Evolutionary conservation across 2,329 filamentous ascomycete species (phyloP).

Genomic region (Colletotrichum sp.): DNA sequence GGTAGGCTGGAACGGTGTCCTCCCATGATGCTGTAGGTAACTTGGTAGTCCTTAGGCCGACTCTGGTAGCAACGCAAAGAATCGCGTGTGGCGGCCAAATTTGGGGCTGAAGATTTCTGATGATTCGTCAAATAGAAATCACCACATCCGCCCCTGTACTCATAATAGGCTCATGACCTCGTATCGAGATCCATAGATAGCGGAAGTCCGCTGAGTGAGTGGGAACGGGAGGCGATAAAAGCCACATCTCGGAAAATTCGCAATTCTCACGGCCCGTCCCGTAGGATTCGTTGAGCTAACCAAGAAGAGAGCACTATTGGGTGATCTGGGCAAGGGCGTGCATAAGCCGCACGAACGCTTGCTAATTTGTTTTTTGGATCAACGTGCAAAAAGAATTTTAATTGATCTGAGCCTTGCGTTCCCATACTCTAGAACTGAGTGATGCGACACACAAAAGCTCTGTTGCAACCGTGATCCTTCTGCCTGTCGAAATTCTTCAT

Average conservation of each 20-base stretch:
- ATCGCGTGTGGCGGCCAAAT: neutral
- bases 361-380: neutral
- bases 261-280: neutral
- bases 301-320: neutral
- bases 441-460: too few species aligned
- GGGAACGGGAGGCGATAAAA: neutral
- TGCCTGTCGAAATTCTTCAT: too few species aligned
- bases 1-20: neutral
- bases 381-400: too few species aligned
- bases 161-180: rapidly evolving
- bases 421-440: too few species aligned
- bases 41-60: too few species aligned
- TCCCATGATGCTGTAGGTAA: neutral
- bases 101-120: neutral
- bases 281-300: neutral
- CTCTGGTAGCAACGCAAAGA: neutral
- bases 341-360: neutral
- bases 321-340: neutral
- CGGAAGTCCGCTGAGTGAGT: neutral
- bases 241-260: neutral
- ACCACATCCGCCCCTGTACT: neutral
- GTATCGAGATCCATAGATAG: neutral
- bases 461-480: too few species aligned
- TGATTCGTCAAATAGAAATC: rapidly evolving
- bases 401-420: too few species aligned